These are phyloP conservation scores for Skeletonema menzelii DNA, from an alignment of 108 stramenopile species.

Conservation along the genomic window DNA sequence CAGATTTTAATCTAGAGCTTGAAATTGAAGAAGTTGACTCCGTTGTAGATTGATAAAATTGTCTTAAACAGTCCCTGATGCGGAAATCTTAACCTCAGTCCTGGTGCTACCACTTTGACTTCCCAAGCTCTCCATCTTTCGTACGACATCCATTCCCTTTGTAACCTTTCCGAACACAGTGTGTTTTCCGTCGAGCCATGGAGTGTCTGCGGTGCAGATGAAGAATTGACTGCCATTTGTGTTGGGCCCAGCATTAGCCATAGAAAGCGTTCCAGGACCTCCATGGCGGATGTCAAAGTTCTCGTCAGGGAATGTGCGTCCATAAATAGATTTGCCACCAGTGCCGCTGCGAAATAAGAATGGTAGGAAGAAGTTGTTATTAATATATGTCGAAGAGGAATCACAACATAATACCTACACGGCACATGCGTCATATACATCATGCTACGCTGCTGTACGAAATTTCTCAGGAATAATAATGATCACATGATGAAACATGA, in stretches of 20 bases:
- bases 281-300: conserved; percentile 89
- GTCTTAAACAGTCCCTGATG: conserved; percentile 69
- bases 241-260: conserved; percentile 89
- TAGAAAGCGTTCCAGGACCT: conserved; percentile 60
- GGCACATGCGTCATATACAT: too few species aligned
- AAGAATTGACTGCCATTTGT: conserved; percentile 98
- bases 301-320: conserved; percentile 77
- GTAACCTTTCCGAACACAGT: conserved; percentile 96
- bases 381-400: background rate
- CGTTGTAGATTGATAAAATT: background rate
- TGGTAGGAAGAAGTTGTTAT: conserved; percentile 47
- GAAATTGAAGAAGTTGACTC: background rate
- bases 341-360: conserved; percentile 44
- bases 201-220: conserved; percentile 94
- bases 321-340: conserved; percentile 91
- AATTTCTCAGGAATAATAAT: too few species aligned
- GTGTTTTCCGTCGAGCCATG: conserved; percentile 98
- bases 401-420: too few species aligned
- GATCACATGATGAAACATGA: too few species aligned
- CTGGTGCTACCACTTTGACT: conserved; percentile 59
- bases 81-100: conserved; percentile 70
- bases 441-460: too few species aligned
- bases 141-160: conserved; percentile 89
- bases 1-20: background rate
- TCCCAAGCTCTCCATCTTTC: conserved; percentile 84